Percentiles rank a stretch among this genome's conserved stretches.
Evolutionary conservation across 2,329 filamentous ascomycete species (phyloP).

Genomic region (Ophiobolus disseminans): DNA sequence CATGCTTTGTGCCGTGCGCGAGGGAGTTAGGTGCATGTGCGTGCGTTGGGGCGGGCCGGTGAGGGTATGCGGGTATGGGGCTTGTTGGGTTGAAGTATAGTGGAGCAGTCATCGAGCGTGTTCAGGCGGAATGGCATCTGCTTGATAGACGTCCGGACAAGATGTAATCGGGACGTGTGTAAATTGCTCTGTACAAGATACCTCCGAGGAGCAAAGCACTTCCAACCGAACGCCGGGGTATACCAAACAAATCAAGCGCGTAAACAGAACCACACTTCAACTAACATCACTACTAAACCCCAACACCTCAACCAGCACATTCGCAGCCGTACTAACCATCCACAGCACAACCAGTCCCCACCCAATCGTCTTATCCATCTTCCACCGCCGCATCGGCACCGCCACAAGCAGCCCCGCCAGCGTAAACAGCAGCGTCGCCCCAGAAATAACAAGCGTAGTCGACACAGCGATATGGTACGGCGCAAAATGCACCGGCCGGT

Average conservation of each 20-base stretch:
- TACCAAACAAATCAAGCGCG: neutral
- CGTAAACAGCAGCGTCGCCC: constrained; percentile 81
- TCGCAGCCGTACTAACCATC: constrained; percentile 78
- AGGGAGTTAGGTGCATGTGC: constrained; percentile 20
- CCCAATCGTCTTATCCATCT: constrained; percentile 64
- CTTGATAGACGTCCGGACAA: no score
- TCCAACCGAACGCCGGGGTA: constrained; percentile 2
- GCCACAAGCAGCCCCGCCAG: constrained; percentile 78
- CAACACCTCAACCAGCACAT: constrained; percentile 78
- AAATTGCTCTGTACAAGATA: no score
- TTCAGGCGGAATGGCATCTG: no score
- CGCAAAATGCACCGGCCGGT: constrained; percentile 69
- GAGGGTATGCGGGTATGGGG: neutral
- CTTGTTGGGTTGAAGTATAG: neutral
- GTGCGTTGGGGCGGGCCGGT: no score
- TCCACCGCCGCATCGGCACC: constrained; percentile 65
- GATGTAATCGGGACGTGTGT: no score
- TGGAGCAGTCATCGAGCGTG: no score
- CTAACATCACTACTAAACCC: constrained; percentile 45
- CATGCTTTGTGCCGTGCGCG: constrained; percentile 9
- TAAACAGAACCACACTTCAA: constrained; percentile 6
- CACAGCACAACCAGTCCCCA: constrained; percentile 81
- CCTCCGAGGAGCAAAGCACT: neutral
- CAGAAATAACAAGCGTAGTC: constrained; percentile 83
- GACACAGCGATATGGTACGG: constrained; percentile 85